phyloP scores from a whole-genome alignment of 2,329 filamentous ascomycete species.

The Penicillium polonicum region DNA sequence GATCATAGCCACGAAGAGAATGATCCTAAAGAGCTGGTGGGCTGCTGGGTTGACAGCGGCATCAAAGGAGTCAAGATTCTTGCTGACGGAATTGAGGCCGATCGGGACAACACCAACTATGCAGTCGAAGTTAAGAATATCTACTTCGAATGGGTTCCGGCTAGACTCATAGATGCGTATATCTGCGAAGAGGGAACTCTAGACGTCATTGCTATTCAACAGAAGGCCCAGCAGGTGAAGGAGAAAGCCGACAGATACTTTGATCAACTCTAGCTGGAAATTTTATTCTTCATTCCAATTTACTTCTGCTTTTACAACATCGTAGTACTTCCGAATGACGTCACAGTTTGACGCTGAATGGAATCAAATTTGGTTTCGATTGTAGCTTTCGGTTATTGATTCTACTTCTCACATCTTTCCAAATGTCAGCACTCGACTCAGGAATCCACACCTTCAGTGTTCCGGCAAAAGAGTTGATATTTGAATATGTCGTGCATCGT shows the following conservation, averaged over 20 bases:
- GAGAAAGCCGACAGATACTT: constrained; percentile 23
- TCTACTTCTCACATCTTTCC: background rate
- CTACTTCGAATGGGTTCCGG: constrained; percentile 63
- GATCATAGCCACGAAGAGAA: constrained; percentile 55
- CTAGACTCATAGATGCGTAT: constrained; percentile 53
- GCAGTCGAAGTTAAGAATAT: constrained; percentile 43
- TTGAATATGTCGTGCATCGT: constrained; percentile 1
- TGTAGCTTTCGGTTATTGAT: background rate
- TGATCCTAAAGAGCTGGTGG: constrained; percentile 51
- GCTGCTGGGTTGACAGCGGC: constrained; percentile 45
- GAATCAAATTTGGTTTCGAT: too few species aligned
- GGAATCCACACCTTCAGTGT: background rate
- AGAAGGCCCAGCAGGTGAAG: constrained; percentile 25
- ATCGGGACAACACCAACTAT: constrained; percentile 15
- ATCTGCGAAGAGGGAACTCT: constrained; percentile 54
- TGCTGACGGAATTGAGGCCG: constrained; percentile 13
- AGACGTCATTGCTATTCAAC: constrained; percentile 21
- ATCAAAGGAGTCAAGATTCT: constrained; percentile 28
- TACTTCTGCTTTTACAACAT: background rate
- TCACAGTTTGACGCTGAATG: background rate
- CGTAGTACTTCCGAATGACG: background rate
- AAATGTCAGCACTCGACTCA: background rate
- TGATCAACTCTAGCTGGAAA: constrained; percentile 3
- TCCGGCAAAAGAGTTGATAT: background rate
- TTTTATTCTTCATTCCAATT: background rate